Evolutionary conservation across 2,329 filamentous ascomycete species (phyloP), one percentile per base, ranked within the genome.

Genomic region (Beauveria asiatica): DNA sequence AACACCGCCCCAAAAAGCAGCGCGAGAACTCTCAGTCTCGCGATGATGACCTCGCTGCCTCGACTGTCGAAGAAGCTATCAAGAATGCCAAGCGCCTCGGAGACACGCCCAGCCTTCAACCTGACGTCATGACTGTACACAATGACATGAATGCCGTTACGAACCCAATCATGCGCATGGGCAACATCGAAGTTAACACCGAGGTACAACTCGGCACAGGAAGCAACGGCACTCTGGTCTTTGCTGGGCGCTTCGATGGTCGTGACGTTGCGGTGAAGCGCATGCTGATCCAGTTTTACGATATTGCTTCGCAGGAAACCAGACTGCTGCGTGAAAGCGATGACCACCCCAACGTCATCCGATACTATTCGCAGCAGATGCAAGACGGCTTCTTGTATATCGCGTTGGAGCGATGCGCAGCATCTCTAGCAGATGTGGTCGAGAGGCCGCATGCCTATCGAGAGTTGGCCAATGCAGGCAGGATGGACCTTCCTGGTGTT

Each of bases 151-250:
- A 83, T 62, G 81, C 85, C 54, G 78, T 87, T 6, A 83, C 81
- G 1, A 82, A 81, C 0, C 79, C 83, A 4, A 80, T 83, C 53
- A 77, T 86, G 65, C 81, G 78, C 58, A 84, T 88, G 70, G 84
- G 83, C 33, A 83, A 81, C 60, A 80, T 88, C 1, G 82, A 86
- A 65, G 84, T 88, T 57, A 80, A 87, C 64, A 81, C 82, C 49
- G 81, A 86, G 50, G 77, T 82, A 66, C 82, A 86, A 64, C 77
- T 88, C 33, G 85, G 85, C 23, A 87, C 90, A 62, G 94, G 94
- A 59, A 97, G 93, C 72, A 96, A 97, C 70, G 94, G 94, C n/a
- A 99, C 94, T 0, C 86, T 95, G 57, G 94, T 99, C 0, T 97
- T 94, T 72, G 88, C 90, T 53, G 94, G 94, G n/a, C 90, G 87